These are phyloP conservation scores for Rhodotorula glutinis DNA, from an alignment of 1,284 basidiomycete species.

Conservation along the genomic window DNA sequence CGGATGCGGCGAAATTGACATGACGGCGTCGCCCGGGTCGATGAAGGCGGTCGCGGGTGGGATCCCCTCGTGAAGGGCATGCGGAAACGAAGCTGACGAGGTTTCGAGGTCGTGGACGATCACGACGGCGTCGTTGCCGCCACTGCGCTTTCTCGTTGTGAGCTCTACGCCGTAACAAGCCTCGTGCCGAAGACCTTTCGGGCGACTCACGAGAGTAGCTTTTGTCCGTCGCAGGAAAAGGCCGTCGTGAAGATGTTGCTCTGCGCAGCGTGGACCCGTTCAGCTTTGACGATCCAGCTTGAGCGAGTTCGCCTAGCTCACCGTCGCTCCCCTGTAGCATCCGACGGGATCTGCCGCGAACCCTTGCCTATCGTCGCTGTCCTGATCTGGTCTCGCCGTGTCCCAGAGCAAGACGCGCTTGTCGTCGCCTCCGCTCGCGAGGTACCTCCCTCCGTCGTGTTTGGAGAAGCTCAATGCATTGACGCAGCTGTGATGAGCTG, in stretches of 20 bases:
- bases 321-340: conserved; percentile 68
- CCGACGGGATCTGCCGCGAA: conserved; percentile 55
- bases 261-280: conserved; percentile 47
- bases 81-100: background rate
- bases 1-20: conserved; percentile 47
- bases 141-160: conserved; percentile 50
- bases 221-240: conserved; percentile 63
- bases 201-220: conserved; percentile 64
- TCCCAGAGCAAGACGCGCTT: conserved; percentile 38
- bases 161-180: too few species aligned
- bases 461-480: conserved; percentile 64
- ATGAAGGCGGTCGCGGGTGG: conserved; percentile 15
- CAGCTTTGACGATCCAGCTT: conserved; percentile 51
- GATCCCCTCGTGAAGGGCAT: background rate
- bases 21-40: conserved; percentile 35
- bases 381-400: conserved; percentile 3
- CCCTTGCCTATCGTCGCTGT: background rate
- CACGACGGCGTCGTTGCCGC: conserved; percentile 60
- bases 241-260: conserved; percentile 65
- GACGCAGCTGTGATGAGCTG: conserved; percentile 65
- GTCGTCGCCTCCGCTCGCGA: conserved; percentile 76
- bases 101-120: conserved; percentile 44
- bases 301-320: conserved; percentile 49
- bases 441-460: conserved; percentile 56
- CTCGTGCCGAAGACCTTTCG: too few species aligned